Evolutionary conservation across 306 rosid species (phyloP).

Genomic region (Pachyrhizus erosus): DNA sequence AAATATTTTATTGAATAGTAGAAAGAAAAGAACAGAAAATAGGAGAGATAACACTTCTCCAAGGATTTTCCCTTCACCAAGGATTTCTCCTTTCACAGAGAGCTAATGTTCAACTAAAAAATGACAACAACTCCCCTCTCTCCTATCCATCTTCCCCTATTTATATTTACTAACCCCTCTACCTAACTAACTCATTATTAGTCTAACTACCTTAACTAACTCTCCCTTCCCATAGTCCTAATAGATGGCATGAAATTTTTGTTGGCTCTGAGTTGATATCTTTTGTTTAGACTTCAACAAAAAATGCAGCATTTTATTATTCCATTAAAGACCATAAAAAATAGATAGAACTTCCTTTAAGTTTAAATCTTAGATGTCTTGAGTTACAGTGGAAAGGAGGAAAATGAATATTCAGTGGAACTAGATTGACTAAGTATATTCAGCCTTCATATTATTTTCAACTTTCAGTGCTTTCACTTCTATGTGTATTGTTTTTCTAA

Average conservation of each 20-base stretch:
- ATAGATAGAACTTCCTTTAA: background rate
- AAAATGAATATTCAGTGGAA: slow-evolving; percentile 11
- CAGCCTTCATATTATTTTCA: slow-evolving; percentile 1
- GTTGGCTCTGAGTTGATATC: background rate
- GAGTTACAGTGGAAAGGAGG: slow-evolving; percentile 14
- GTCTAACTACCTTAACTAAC: too few relatives aligned
- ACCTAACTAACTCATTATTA: too few relatives aligned
- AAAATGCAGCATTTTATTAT: background rate
- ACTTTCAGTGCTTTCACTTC: background rate
- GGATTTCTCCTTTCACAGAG: too few relatives aligned
- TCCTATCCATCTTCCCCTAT: too few relatives aligned
- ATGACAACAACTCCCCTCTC: too few relatives aligned
- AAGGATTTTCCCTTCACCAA: too few relatives aligned
- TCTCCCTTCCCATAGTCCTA: too few relatives aligned
- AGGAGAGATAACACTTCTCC: too few relatives aligned
- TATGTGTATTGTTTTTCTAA: slow-evolving; percentile 2
- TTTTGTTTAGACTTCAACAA: background rate
- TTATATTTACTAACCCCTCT: too few relatives aligned
- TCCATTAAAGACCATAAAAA: slow-evolving; percentile 8
- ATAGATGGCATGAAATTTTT: background rate
- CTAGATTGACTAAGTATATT: slow-evolving; percentile 7
- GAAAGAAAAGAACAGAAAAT: too few relatives aligned
- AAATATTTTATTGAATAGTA: too few relatives aligned
- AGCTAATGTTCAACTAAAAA: too few relatives aligned
- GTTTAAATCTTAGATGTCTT: background rate